Evolutionary conservation across 2,329 filamentous ascomycete genomes (phyloP), one percentile per base, ranked within the genome.

Genomic region (Apiospora phragmitis): DNA sequence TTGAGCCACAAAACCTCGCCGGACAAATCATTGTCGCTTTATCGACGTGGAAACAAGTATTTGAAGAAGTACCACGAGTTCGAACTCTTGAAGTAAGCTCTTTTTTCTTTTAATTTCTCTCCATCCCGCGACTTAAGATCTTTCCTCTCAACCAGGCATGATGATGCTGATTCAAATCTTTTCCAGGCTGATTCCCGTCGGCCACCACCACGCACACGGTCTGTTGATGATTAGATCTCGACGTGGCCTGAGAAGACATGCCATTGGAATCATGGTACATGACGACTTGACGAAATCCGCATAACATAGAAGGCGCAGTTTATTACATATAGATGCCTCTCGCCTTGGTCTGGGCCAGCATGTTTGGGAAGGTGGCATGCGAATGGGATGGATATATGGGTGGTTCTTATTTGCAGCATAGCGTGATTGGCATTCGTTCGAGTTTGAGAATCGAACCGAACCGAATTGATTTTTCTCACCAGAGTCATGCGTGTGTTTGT

Each of bases 61-160:
- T 83, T 98, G 51, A 85, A 85, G 72, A 92, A 88, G 73, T 93
- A 93, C 77, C 86, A 88, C 71, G 90, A 93, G 73, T 98, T 97
- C 80, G 95, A 98, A 81, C 81, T 94, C 68, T 83, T 97, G 42
- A 91, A 88, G 92, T 93, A 83, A 77, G 89, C n/a, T 9, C 82
- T 24, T 24, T 24, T 16, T 11, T 4, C 24, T 8, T 18, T 24
- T 16, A 5, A n/a, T 11, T 21, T 62, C 1, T 12, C 24, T 12
- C 29, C 1, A 21, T 24, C 32, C 4, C 47, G n/a, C 9, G 47
- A 5, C n/a, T n/a, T n/a, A n/a, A 7, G 18, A 32, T 55, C 14
- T 32, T 11, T 4, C 26, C 26, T 6, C 11, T 2, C 6, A 8
- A 32, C 49, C 18, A 18, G 5, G 9, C 14, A 41, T 3, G 5